phyloP scores from a whole-genome alignment of 108 stramenopile species.

The Conticribra guillardii region DNA sequence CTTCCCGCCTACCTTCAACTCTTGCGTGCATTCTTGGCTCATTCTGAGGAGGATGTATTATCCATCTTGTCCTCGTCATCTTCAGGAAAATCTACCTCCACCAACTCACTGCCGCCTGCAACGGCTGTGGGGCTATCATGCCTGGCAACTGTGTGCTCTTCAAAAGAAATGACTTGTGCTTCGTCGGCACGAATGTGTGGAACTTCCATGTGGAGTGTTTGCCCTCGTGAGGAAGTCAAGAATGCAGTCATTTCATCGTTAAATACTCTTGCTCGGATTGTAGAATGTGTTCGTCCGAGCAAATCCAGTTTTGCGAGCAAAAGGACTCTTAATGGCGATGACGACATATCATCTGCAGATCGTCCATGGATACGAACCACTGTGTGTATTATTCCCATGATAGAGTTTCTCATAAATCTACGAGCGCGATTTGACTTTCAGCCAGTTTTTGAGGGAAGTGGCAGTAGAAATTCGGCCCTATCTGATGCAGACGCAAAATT shows the following conservation, averaged over 20 bases:
- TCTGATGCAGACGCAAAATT: slow-evolving; percentile 42
- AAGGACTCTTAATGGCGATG: no score
- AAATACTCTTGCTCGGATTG: slow-evolving; percentile 30
- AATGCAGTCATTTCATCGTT: slow-evolving; percentile 33
- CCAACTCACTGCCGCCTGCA: slow-evolving; percentile 21
- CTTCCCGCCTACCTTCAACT: slow-evolving; percentile 47
- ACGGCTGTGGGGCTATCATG: slow-evolving; percentile 35
- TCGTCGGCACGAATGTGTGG: slow-evolving; percentile 27
- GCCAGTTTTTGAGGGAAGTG: slow-evolving; percentile 39
- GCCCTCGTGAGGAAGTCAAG: slow-evolving; percentile 48
- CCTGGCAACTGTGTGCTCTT: slow-evolving; percentile 34
- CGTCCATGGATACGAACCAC: slow-evolving; percentile 32
- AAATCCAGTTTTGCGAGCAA: slow-evolving; percentile 6
- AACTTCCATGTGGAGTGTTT: slow-evolving; percentile 39
- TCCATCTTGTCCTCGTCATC: slow-evolving; percentile 29
- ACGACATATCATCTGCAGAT: slow-evolving; percentile 3
- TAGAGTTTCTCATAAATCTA: slow-evolving; percentile 47
- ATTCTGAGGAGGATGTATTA: slow-evolving; percentile 36
- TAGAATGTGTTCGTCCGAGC: slow-evolving; percentile 32
- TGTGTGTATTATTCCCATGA: slow-evolving; percentile 44
- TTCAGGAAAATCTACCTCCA: not conserved
- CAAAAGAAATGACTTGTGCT: slow-evolving; percentile 42
- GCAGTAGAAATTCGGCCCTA: slow-evolving; percentile 21
- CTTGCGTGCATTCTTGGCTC: slow-evolving; percentile 39
- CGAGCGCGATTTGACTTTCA: slow-evolving; percentile 47